Evolutionary conservation across 1,284 basidiomycete genomes (phyloP), one percentile per base, ranked within the genome.

Genomic region (Ganoderma lingzhi): DNA sequence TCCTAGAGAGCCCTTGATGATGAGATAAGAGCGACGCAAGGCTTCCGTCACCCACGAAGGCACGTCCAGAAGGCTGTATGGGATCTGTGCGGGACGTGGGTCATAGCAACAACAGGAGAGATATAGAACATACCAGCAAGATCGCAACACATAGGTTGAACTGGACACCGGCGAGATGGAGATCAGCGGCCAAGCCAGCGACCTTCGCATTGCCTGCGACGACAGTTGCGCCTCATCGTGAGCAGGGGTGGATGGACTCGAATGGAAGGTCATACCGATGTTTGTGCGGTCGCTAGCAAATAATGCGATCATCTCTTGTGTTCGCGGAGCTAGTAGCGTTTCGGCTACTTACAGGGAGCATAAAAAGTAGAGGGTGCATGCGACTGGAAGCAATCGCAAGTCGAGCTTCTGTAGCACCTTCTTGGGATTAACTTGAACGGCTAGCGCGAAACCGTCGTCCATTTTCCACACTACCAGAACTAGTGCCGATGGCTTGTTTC

Each of bases 241-340:
- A 41, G 37, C 14, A 14, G 53, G 30, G 15, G 15, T 23, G 6
- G 14, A n/a, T 14, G 17, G 23, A 6, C 9, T n/a, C 4, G 8
- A 45, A 90, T 9, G 87, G 5, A 12, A 12, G 1, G 15, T 15
- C 79, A 90, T 90, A 63, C 89, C 91, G 71, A 93, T 87, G 75
- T 91, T 92, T 39, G 89, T 85, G 59, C 90, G 83, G 76, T 93
- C 92, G 70, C 93, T 81, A 15, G n/a, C 23, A 23, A 23, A 17
- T 17, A n/a, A 42, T 2, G 12, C 3, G 19, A 15, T 42, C 28
- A 23, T 78, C 90, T 92, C 64, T 87, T 10, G 23, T 23, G 14
- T 3, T 42, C 41, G 14, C 41, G 12, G 8, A 42, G 5, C 6
- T 12, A 42, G 3, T 14, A 42, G 41, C 15, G 19, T 45, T 8